Conservation (phyloP, 768 basidiomycete species). For the Austroboletus eburneus region DNA sequence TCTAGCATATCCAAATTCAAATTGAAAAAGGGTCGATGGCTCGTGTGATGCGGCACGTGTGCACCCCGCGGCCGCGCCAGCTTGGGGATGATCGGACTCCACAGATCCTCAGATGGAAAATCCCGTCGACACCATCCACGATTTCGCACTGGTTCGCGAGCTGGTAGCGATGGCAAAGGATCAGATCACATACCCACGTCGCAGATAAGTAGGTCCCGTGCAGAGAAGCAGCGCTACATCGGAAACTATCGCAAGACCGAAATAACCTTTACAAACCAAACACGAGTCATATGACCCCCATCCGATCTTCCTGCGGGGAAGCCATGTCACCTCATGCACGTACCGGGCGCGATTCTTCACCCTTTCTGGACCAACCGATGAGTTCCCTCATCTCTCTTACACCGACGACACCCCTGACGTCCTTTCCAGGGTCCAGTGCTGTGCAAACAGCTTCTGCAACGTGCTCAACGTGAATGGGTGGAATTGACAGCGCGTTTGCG, state of each 20-base stretch:
- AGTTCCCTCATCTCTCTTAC: constrained; percentile 72
- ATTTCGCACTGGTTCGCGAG: constrained; percentile 10
- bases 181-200: constrained; percentile 15
- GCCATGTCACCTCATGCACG: constrained; percentile 12
- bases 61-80: no score
- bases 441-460: constrained; percentile 82
- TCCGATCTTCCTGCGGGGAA: constrained; percentile 5
- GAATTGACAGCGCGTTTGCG: constrained; percentile 76
- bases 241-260: constrained; percentile 17
- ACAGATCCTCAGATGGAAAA: constrained; percentile 9
- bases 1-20: constrained; percentile 2
- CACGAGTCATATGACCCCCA: constrained; percentile 3
- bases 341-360: constrained; percentile 16
- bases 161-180: constrained; percentile 5
- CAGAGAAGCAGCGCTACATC: neutral
- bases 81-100: neutral
- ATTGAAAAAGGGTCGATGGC: constrained; percentile 11
- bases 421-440: constrained; percentile 46
- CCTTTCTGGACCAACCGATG: constrained; percentile 58
- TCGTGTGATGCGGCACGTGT: constrained; percentile 12
- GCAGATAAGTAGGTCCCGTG: constrained; percentile 18
- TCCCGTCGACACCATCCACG: neutral
- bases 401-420: constrained; percentile 61
- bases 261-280: constrained; percentile 13
- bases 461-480: constrained; percentile 94